Base-by-base conservation (phyloP, 2,329 filamentous ascomycete species). In the Aureobasidium sp. region DNA sequence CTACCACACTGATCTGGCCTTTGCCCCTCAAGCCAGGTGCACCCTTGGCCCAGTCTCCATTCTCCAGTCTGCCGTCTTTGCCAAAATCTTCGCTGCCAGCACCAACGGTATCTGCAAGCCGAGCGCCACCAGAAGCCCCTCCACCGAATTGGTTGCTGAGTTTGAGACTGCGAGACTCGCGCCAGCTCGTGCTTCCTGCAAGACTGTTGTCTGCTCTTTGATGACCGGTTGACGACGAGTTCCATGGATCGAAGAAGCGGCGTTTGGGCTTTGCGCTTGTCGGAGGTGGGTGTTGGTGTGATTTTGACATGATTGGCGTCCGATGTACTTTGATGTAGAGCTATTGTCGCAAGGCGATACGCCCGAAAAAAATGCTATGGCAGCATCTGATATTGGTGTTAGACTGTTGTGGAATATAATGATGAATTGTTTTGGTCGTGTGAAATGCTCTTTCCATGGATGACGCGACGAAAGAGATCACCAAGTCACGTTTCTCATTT, bases 181-280 rank as follows among this genome's bases (percentile, higher is more conserved):
- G 85, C 90, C 91, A 95, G 70, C 83, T 81, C 66, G 77, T 85
- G 67, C 79, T 82, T 27, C 82, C 81, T 1, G 83, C 82, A 1
- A 87, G 79, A 3, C 78, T 75, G 63, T 84, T 86, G 63, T 93
- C 88, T 45, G 89, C 84, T 44, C 85, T 82, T 74, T 96, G 91
- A 72, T 96, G 90, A 70, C 83, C 86, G 69, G 85, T 90, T 74
- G 96, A 91, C 65, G 90, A 93, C 69, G 91, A 96, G 72, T 93
- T 97, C 92, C 93, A 97, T 74, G 96, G 87, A 68, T 91, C 96
- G 66, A 96, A 83, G 83, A 96, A 96, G 81, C 96, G 90, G 75
- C 91, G 89, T 75, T 96, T 87, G 65, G 96, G 85, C 83, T 96
- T 91, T 90, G 96, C 96, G 81, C 96, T 96, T 70, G 96, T 17